phyloP scores from a whole-genome alignment of 2,329 filamentous ascomycete genomes.

The Fusarium euwallaceae region DNA sequence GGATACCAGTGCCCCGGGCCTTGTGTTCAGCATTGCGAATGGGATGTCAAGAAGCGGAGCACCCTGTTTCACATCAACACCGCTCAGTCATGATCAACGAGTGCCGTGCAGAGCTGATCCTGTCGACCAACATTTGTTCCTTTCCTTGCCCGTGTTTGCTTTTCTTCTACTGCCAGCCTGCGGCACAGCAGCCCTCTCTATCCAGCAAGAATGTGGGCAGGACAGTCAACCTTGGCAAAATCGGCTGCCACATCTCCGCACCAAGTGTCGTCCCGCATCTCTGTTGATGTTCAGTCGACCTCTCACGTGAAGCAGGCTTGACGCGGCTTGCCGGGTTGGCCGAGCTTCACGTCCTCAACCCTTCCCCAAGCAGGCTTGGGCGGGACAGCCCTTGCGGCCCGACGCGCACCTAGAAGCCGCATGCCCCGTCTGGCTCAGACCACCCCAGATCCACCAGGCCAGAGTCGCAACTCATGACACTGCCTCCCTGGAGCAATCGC shows the following conservation, averaged over 20 bases:
- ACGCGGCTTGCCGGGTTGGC: conserved; percentile 44
- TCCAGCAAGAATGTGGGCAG: conserved; percentile 10
- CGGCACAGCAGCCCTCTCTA: conserved; percentile 1
- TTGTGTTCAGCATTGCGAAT: not conserved
- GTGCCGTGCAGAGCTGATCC: not conserved
- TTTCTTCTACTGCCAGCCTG: not conserved
- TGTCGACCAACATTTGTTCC: not conserved
- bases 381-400: conserved; percentile 48
- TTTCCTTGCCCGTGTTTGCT: not conserved
- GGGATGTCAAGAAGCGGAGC: not conserved
- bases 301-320: conserved; percentile 45
- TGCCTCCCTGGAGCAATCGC: conserved; percentile 3
- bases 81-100: not conserved
- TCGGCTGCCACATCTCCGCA: not conserved
- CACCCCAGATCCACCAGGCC: conserved; percentile 32
- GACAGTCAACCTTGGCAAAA: not conserved
- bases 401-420: conserved; percentile 45
- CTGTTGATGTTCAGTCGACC: conserved; percentile 17
- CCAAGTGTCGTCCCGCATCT: conserved; percentile 10
- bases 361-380: conserved; percentile 38
- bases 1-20: not conserved
- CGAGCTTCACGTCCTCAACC: conserved; percentile 38
- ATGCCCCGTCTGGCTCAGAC: conserved; percentile 40
- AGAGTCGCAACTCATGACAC: conserved; percentile 14
- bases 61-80: not conserved